Conservation (phyloP, 176 grass and related monocot species). For the Urochloa ruziziensis region DNA sequence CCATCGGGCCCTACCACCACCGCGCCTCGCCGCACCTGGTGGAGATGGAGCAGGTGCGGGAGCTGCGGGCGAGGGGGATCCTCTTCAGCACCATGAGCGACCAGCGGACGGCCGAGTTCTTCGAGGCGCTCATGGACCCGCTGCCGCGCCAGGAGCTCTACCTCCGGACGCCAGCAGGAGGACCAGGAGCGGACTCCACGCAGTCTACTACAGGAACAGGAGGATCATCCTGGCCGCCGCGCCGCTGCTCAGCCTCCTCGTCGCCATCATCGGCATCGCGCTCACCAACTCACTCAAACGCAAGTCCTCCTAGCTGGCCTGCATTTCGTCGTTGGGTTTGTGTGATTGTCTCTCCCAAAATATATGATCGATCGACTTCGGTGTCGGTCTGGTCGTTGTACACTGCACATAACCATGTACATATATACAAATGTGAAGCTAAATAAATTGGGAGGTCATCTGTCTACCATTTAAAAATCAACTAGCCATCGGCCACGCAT, state of each 20-base stretch:
- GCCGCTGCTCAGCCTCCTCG: neutral
- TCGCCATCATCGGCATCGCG: neutral
- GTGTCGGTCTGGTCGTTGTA: too few species aligned
- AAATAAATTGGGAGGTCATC: too few species aligned
- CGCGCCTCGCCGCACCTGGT: neutral
- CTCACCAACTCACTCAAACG: neutral
- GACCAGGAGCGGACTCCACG: neutral
- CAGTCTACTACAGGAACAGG: neutral
- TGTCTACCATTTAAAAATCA: too few species aligned
- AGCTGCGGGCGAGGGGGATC: neutral
- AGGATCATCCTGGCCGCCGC: neutral
- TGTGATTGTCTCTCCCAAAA: too few species aligned
- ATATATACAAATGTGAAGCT: too few species aligned
- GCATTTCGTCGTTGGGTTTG: too few species aligned
- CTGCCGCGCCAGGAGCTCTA: conserved; percentile 14
- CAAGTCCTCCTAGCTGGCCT: neutral
- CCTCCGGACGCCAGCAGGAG: neutral
- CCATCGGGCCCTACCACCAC: conserved; percentile 20
- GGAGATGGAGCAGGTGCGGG: neutral
- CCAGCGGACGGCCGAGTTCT: neutral
- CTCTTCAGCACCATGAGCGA: conserved; percentile 15
- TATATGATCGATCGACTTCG: too few species aligned
- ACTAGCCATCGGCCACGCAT: too few species aligned
- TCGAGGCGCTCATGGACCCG: neutral
- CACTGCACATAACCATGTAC: too few species aligned